phyloP scores from a whole-genome alignment of 345 rosid genomes.

The Salix koriyanagi region DNA sequence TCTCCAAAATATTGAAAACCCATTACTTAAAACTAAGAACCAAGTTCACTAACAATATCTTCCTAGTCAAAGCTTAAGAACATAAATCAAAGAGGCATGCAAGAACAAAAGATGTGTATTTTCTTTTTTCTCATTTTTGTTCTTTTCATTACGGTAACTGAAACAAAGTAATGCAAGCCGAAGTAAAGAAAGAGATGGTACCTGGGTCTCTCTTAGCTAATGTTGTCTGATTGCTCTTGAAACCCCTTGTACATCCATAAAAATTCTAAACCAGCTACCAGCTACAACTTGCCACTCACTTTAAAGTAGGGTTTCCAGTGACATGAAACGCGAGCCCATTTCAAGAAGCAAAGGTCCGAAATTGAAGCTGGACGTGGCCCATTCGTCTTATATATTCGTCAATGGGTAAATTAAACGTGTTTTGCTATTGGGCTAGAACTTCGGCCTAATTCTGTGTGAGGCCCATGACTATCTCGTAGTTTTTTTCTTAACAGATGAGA shows the following conservation, averaged over 20 bases:
- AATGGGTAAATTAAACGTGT: not conserved
- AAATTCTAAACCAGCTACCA: not conserved
- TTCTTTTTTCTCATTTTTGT: not conserved
- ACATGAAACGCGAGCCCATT: too few species aligned
- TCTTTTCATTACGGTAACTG: not conserved
- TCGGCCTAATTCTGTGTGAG: not conserved
- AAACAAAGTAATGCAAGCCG: not conserved
- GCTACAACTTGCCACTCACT: not conserved
- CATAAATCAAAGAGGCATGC: not conserved
- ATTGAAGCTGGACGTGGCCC: not conserved
- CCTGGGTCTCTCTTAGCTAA: not conserved
- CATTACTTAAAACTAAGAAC: not conserved
- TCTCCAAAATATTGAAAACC: not conserved
- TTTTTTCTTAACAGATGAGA: too few species aligned
- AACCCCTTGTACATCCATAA: not conserved
- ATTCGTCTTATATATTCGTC: accelerated
- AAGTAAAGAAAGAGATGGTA: not conserved
- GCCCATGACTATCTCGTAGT: not conserved
- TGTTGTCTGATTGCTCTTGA: not conserved
- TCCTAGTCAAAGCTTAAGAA: not conserved
- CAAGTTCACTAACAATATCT: not conserved
- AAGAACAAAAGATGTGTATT: not conserved
- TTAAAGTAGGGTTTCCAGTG: not conserved
- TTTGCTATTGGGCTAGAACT: too few species aligned
- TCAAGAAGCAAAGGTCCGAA: not conserved